Percentiles rank a stretch among this genome's conserved stretches.
These are phyloP conservation scores for Penicillium desertorum DNA, from an alignment of 495 filamentous ascomycete genomes.

Conservation along the genomic window DNA sequence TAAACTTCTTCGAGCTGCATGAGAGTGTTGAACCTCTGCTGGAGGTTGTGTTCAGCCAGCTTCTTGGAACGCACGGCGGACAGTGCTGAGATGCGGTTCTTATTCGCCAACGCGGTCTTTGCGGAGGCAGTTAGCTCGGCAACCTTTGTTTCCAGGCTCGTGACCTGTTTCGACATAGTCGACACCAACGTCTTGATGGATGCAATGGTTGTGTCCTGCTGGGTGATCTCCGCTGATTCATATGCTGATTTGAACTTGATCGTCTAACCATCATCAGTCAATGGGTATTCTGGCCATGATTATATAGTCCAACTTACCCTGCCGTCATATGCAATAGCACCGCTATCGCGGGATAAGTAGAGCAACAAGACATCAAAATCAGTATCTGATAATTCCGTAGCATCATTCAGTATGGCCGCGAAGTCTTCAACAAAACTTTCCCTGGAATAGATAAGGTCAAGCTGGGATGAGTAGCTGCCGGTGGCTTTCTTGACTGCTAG, in stretches of 20 bases:
- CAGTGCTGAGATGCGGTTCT: conserved; percentile 72
- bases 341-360: conserved; percentile 70
- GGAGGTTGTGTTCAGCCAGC: conserved; percentile 67
- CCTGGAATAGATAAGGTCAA: conserved; percentile 68
- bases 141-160: conserved; percentile 56
- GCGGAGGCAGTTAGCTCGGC: conserved; percentile 53
- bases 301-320: conserved; percentile 43
- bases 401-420: conserved; percentile 48
- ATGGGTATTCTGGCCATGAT: conserved; percentile 5
- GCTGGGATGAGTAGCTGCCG: conserved; percentile 37
- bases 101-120: conserved; percentile 62
- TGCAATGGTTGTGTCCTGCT: conserved; percentile 78
- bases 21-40: conserved; percentile 65
- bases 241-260: conserved; percentile 68
- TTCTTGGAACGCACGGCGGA: conserved; percentile 82
- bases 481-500: conserved; percentile 47
- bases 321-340: conserved; percentile 62
- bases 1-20: conserved; percentile 82
- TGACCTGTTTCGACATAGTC: conserved; percentile 62
- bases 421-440: conserved; percentile 62
- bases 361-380: conserved; percentile 71
- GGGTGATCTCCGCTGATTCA: conserved; percentile 55
- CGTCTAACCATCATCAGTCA: conserved; percentile 46
- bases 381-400: conserved; percentile 55
- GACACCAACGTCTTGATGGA: conserved; percentile 67